Conservation (phyloP, 192 early-diverging fungal genomes). For the Coemansia sp. region DNA sequence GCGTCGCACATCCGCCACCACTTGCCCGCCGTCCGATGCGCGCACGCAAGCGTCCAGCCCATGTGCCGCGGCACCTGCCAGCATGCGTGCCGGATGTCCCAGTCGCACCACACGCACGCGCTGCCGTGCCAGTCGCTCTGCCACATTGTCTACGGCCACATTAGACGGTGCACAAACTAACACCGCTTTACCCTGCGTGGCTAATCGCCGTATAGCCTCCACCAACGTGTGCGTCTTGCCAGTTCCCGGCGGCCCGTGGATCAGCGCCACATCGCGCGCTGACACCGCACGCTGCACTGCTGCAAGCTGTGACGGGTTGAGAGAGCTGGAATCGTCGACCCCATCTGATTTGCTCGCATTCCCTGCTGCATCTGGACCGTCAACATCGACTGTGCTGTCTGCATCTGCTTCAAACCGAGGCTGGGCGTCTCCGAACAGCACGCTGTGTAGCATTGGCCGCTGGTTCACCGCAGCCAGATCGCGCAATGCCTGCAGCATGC, state of each 20-base stretch:
- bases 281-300: slow-evolving; percentile 65
- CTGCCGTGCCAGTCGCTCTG: slow-evolving; percentile 65
- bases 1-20: slow-evolving; percentile 71
- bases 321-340: slow-evolving; percentile 38
- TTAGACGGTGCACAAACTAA: slow-evolving; percentile 91
- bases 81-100: slow-evolving; percentile 82
- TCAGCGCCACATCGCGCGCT: slow-evolving; percentile 66
- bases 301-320: slow-evolving; percentile 72
- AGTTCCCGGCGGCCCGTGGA: slow-evolving; percentile 88
- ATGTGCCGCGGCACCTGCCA: slow-evolving; percentile 64
- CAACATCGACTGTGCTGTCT: neutral
- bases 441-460: slow-evolving; percentile 37
- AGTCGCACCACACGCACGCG: slow-evolving; percentile 70
- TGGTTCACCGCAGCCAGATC: slow-evolving; percentile 8
- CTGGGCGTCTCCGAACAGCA: slow-evolving; percentile 41
- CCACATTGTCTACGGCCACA: slow-evolving; percentile 85
- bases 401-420: slow-evolving; percentile 28
- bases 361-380: neutral
- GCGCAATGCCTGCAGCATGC: slow-evolving; percentile 44
- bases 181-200: slow-evolving; percentile 57
- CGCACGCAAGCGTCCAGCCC: slow-evolving; percentile 69
- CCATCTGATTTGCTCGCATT: neutral
- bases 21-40: slow-evolving; percentile 65
- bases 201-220: slow-evolving; percentile 80
- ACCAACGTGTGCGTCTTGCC: slow-evolving; percentile 89